Percentiles rank a stretch among this genome's conserved stretches.
Evolutionary conservation across 768 basidiomycete genomes (phyloP).

Genomic region (Pleurotus platypus): DNA sequence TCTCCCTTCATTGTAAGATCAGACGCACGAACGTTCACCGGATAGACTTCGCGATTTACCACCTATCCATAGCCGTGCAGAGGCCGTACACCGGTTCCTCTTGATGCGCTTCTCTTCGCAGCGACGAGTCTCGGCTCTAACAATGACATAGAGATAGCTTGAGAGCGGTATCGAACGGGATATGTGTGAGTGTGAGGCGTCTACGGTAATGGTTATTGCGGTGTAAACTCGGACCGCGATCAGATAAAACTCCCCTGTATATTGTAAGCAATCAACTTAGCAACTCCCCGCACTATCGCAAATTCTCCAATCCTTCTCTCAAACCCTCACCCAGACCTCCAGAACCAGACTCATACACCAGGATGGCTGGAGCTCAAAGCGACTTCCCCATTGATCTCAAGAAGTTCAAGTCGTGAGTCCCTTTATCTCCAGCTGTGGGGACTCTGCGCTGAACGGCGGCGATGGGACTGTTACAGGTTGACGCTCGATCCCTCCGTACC

Average conservation of each 20-base stretch:
- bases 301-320: slow-evolving; percentile 4
- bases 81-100: background rate
- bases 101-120: background rate
- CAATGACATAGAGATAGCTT: too few species aligned
- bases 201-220: background rate
- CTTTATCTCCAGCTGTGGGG: background rate
- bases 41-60: background rate
- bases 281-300: slow-evolving; percentile 2
- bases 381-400: slow-evolving; percentile 77
- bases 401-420: slow-evolving; percentile 64
- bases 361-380: slow-evolving; percentile 35
- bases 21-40: background rate
- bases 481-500: slow-evolving; percentile 68
- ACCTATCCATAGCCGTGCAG: background rate
- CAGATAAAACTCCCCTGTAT: slow-evolving; percentile 1
- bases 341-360: slow-evolving; percentile 14
- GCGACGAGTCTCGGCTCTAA: too few species aligned
- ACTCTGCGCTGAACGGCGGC: background rate
- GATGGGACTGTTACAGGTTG: slow-evolving; percentile 41
- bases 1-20: background rate
- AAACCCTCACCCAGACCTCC: slow-evolving; percentile 13
- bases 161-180: slow-evolving; percentile 2
- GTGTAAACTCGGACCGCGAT: slow-evolving; percentile 4
- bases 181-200: background rate
- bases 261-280: background rate